A percentile compares a stretch with the other conserved stretches of the same genome.
phyloP scores from a whole-genome alignment of 495 filamentous ascomycete genomes.

The Penicillium riverlandense region DNA sequence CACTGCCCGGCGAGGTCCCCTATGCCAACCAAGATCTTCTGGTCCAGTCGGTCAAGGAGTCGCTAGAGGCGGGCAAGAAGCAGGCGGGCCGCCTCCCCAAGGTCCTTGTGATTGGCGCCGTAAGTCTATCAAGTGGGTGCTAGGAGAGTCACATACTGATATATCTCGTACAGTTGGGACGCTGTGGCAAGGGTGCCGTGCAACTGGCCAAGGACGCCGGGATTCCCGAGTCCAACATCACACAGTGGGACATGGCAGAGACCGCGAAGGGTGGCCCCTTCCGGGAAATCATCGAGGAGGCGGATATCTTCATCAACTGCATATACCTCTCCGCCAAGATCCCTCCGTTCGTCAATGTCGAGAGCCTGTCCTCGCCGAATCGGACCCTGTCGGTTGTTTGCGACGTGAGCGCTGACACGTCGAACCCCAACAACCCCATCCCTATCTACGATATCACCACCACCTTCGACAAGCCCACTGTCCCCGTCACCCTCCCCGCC shows the following conservation, averaged over 20 bases:
- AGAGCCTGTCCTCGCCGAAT: constrained; percentile 58
- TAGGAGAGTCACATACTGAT: neutral
- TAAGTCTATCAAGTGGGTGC: constrained; percentile 13
- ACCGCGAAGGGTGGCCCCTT: constrained; percentile 76
- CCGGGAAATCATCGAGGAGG: constrained; percentile 68
- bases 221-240: constrained; percentile 62
- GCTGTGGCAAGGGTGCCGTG: constrained; percentile 82
- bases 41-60: constrained; percentile 64
- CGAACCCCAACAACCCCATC: constrained; percentile 69
- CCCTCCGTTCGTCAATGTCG: constrained; percentile 63
- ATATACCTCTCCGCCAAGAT: constrained; percentile 73
- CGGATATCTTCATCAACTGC: constrained; percentile 81
- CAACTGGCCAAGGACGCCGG: constrained; percentile 71
- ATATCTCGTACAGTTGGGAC: constrained; percentile 47
- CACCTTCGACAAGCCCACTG: constrained; percentile 77
- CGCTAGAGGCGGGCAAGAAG: constrained; percentile 52
- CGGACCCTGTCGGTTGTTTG: constrained; percentile 80
- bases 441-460: constrained; percentile 80
- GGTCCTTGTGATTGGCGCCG: constrained; percentile 54
- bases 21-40: constrained; percentile 74
- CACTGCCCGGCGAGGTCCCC: constrained; percentile 59
- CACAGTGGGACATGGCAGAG: constrained; percentile 92
- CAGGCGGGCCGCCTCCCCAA: constrained; percentile 42
- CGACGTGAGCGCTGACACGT: constrained; percentile 76
- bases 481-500: constrained; percentile 52